Evolutionary conservation across 129 eudicot genomes (phyloP), one percentile per base, ranked within the genome.

Genomic region (Flaveria brownii): DNA sequence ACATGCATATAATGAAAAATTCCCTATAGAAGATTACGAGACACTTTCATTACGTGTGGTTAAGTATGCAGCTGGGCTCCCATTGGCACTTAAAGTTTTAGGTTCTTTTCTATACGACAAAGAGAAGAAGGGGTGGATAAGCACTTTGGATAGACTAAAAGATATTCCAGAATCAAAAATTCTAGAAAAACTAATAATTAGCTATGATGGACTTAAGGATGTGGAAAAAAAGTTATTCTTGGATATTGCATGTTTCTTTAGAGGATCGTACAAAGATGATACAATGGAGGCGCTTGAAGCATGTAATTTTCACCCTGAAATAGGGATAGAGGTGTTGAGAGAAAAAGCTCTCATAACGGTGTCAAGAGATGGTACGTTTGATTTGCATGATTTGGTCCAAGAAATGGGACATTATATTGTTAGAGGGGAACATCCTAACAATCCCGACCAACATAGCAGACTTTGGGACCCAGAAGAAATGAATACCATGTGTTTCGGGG

Each of bases 331-430:
- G 70, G 70, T 64, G 14, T 64, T 64, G 25, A 64, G 13, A 64
- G 23, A 16, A 33, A 64, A 64, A 33, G 5, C 70, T 0, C 70
- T 64, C 47, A 7, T 64, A 30, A 64, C 5, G 1, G n/a, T 64
- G 6, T 22, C 36, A 1, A 41, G 5, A 12, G 23, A 7, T 7
- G 70, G 22, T 36, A 16, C 0, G 10, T 6, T 64, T 64, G 70
- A 64, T 30, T 33, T 64, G 70, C 47, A 64, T 64, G 70, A 64
- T 16, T n/a, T 64, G 6, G 23, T 64, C 7, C 47, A 64, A 64
- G 47, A 64, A 30, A 64, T 64, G 70, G 70, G 47, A 64, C 69
- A 28, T 3, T 30, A 63, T 20, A 28, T 63, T 30, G 69, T 63
- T 63, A 63, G 69, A 30, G 22, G 46, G 5, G 22, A 33, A 13